phyloP scores from a whole-genome alignment of 202 grass and related monocot species.

The Hordeum pubiflorum region DNA sequence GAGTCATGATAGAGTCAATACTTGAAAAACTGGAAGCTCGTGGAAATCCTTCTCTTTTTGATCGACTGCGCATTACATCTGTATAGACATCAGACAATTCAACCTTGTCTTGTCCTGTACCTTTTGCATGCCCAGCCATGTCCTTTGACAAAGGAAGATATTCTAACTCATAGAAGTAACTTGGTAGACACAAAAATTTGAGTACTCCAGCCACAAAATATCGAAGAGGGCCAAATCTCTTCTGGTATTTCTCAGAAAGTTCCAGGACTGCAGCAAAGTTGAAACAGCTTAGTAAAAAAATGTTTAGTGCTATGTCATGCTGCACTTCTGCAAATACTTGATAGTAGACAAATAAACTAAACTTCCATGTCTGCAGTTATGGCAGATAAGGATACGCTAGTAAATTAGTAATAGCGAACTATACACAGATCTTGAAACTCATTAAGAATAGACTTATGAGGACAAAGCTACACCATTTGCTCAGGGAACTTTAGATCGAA shows the following conservation, averaged over 20 bases:
- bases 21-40: slow-evolving; percentile 90
- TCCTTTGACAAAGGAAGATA: slow-evolving; percentile 75
- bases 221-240: slow-evolving; percentile 79
- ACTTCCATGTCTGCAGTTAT: neutral
- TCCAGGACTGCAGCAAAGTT: slow-evolving; percentile 72
- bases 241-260: slow-evolving; percentile 96
- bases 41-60: slow-evolving; percentile 75
- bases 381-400: neutral
- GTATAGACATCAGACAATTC: slow-evolving; percentile 55
- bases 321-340: neutral
- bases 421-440: neutral
- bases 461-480: neutral
- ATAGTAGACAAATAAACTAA: neutral
- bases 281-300: neutral
- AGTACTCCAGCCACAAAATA: slow-evolving; percentile 92
- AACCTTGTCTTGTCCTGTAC: slow-evolving; percentile 30
- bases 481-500: neutral
- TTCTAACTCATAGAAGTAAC: slow-evolving; percentile 89
- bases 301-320: neutral
- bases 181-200: slow-evolving; percentile 91
- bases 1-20: slow-evolving; percentile 96
- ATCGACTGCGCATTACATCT: slow-evolving; percentile 52
- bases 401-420: slow-evolving; percentile 9
- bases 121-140: slow-evolving; percentile 33
- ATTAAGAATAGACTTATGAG: neutral